Conservation (phyloP, 352 stramenopile genomes). For the Globisporangium megalacanthum region DNA sequence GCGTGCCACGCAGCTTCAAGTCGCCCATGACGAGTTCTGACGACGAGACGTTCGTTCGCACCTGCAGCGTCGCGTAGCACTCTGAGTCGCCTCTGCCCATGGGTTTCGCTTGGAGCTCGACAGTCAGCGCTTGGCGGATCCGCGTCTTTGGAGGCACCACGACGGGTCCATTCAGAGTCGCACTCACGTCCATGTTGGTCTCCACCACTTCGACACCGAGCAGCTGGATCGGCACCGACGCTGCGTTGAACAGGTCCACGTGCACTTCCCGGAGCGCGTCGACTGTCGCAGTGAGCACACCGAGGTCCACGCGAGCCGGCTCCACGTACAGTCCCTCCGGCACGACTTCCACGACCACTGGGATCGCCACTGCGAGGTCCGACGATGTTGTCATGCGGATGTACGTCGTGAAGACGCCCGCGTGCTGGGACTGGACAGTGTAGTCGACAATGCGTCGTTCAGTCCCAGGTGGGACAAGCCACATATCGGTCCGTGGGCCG, state of each 20-base stretch:
- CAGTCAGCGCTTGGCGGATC: constrained; percentile 24
- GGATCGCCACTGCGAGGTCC: constrained; percentile 22
- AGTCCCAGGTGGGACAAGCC: constrained; percentile 29
- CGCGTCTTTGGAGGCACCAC: constrained; percentile 32
- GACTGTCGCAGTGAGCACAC: constrained; percentile 20
- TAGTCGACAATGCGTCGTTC: constrained; percentile 31
- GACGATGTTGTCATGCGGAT: constrained; percentile 22
- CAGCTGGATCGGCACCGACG: constrained; percentile 28
- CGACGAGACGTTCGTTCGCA: constrained; percentile 31
- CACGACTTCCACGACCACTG: constrained; percentile 32
- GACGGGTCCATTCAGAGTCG: constrained; percentile 20
- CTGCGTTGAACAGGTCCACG: constrained; percentile 40
- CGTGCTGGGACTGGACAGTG: constrained; percentile 21
- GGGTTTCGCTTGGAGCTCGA: constrained; percentile 13
- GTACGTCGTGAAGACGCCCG: constrained; percentile 31
- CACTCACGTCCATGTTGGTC: constrained; percentile 24
- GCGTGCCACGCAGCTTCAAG: constrained; percentile 23
- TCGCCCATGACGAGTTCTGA: constrained; percentile 3
- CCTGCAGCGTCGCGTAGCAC: constrained; percentile 19
- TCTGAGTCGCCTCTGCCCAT: background rate
- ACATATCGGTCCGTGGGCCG: constrained; percentile 14
- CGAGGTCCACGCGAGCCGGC: constrained; percentile 27
- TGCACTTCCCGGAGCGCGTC: constrained; percentile 20
- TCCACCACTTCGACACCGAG: constrained; percentile 25
- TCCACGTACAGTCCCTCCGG: constrained; percentile 32